Base-by-base conservation (phyloP, 805 yeast species). In the Ogataea corticis region DNA sequence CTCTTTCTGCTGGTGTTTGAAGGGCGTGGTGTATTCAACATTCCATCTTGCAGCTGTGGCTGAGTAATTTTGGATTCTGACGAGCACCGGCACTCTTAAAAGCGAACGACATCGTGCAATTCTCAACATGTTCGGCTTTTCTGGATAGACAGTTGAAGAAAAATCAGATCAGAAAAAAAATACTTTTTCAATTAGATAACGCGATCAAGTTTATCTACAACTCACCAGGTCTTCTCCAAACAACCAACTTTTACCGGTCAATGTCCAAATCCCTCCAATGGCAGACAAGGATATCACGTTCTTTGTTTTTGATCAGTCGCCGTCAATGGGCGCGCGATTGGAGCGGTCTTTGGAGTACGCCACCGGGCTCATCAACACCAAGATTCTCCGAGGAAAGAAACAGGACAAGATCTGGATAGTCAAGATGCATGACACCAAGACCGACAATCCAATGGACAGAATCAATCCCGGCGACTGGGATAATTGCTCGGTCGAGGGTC, bases 271-370 rank as follows among this genome's bases (percentile, higher is more conserved):
- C 9, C 9, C 31, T 28, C 11, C 14, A 28, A 52, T 52, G 55
- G 52, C 57, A 30, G 59, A 56, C 12, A 58, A 56, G 31, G 63
- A 61, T 29, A 37, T 41, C 12, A 52, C 62, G 4, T 56, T 48
- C 17, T 79, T 75, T 51, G 67, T 80, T 9, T 69, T 79, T 13
- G 87, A 82, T 57, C 63, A 73, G 12, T 71, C 77, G 10, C 66
- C 69, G 57, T 51, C 74, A 51, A 57, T 73, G 80, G 59, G 73
- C 63, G 31, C 65, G 51, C 60, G 70, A 59, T 52, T 73, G 11
- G 68, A 63, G 4, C 51, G 58, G n/a, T 70, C 72, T 5, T 50
- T 74, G 46, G 58, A 62, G 17, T 79, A 75, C 48, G 66, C 78
- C 14, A 64, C 67, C 33, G 72, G 71, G 38, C 52, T 67, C n/a